Percentiles rank a stretch among this genome's conserved stretches.
phyloP scores from a whole-genome alignment of 225 moss, liverwort and hornwort species.

The Rhytidiadelphus loreus region DNA sequence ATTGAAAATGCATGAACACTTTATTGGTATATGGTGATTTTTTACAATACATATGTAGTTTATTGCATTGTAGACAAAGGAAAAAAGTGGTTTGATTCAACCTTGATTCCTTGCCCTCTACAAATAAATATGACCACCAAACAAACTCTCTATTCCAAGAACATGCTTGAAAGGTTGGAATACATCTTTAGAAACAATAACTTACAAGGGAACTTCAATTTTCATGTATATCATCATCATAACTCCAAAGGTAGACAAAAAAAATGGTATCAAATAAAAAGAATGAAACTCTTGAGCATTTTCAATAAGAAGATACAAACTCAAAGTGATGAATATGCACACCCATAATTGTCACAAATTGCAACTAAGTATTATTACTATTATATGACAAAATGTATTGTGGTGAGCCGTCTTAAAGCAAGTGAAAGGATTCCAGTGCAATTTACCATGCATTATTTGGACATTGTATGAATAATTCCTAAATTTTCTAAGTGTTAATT shows the following conservation, averaged over 20 bases:
- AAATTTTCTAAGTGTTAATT: no score
- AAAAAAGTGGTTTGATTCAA: rapidly evolving
- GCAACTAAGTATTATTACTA: not conserved
- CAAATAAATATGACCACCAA: not conserved
- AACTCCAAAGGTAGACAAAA: not conserved
- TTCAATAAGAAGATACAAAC: not conserved
- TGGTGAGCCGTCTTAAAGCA: not conserved
- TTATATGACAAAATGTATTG: not conserved
- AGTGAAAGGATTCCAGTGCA: not conserved
- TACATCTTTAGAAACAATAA: not conserved
- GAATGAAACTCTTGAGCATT: not conserved
- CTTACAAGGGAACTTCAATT: not conserved
- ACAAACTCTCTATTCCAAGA: not conserved
- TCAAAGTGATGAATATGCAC: not conserved
- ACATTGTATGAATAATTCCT: not conserved
- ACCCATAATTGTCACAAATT: not conserved
- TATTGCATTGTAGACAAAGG: not conserved
- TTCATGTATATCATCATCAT: rapidly evolving
- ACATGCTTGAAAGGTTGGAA: not conserved
- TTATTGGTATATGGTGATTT: no score
- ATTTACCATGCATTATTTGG: not conserved
- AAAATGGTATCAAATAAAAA: not conserved
- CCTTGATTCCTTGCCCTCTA: not conserved
- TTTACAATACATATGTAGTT: not conserved
- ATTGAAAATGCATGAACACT: no score